These are phyloP conservation scores for Talaromyces rugulosus DNA, from an alignment of 2,329 filamentous ascomycete genomes.

Conservation along the genomic window DNA sequence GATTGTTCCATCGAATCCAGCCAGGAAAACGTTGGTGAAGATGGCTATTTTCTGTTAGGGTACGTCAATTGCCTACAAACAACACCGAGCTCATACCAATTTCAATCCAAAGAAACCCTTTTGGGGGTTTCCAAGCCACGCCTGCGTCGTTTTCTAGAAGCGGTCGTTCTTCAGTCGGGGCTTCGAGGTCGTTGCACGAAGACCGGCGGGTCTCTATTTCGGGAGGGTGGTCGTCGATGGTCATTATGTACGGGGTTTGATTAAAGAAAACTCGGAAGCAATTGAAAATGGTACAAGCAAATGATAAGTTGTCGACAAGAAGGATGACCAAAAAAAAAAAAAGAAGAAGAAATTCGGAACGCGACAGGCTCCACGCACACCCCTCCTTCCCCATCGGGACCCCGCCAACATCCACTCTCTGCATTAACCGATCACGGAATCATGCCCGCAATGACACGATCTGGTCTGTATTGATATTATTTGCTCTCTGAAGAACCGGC, in stretches of 20 bases:
- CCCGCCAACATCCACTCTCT: neutral
- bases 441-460: neutral
- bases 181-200: conserved; percentile 4
- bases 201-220: neutral
- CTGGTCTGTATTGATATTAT: neutral
- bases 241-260: neutral
- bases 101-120: conserved; percentile 56
- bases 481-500: neutral
- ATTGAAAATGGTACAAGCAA: neutral
- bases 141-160: conserved; percentile 14
- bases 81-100: conserved; percentile 32
- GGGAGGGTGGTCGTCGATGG: neutral
- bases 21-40: conserved; percentile 62
- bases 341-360: neutral
- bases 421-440: neutral
- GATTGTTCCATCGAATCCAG: conserved; percentile 48
- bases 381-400: neutral
- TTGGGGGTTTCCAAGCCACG: conserved; percentile 44
- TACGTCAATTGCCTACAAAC: neutral
- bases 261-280: neutral
- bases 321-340: neutral
- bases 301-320: no score
- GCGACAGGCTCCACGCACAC: neutral
- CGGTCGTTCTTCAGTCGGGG: conserved; percentile 21
- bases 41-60: conserved; percentile 40